Evolutionary conservation across 2,329 filamentous ascomycete genomes (phyloP).

Genomic region (Scytalidium sp.): DNA sequence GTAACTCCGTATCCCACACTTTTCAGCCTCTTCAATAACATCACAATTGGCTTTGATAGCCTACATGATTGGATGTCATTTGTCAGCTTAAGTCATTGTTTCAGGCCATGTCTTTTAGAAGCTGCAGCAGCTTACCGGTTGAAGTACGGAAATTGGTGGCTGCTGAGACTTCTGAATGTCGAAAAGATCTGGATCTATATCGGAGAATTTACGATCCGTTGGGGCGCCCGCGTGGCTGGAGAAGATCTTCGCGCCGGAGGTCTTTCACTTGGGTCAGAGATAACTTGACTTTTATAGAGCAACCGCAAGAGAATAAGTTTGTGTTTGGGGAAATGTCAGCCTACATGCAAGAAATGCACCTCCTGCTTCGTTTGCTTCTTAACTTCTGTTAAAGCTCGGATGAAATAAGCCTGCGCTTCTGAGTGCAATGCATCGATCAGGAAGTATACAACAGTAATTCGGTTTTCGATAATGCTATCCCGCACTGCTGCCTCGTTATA

Average conservation of each 20-base stretch:
- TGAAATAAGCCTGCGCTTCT: constrained; percentile 35
- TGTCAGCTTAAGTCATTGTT: too few species aligned
- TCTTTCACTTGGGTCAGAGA: constrained; percentile 24
- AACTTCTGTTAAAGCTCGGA: constrained; percentile 43
- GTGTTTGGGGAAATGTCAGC: constrained; percentile 3
- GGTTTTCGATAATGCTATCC: constrained; percentile 34
- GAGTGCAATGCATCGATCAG: constrained; percentile 38
- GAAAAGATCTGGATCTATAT: constrained; percentile 37
- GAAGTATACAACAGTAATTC: constrained; percentile 47
- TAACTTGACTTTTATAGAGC: too few species aligned
- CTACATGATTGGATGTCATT: constrained; percentile 19
- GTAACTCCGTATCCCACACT: constrained; percentile 42
- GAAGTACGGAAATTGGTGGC: neutral
- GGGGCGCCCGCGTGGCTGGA: constrained; percentile 43
- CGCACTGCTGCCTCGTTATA: constrained; percentile 32
- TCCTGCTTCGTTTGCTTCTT: constrained; percentile 35
- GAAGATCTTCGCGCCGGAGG: constrained; percentile 50
- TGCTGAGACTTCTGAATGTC: neutral
- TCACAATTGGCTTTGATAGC: constrained; percentile 37
- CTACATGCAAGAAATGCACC: constrained; percentile 46
- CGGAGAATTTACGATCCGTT: constrained; percentile 36
- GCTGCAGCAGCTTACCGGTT: neutral
- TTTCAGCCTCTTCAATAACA: constrained; percentile 40
- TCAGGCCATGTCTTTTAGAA: too few species aligned
- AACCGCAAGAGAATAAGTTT: neutral